Evolutionary conservation across 345 rosid species (phyloP), one percentile per base, ranked within the genome.

Genomic region (Murraya koenigii): DNA sequence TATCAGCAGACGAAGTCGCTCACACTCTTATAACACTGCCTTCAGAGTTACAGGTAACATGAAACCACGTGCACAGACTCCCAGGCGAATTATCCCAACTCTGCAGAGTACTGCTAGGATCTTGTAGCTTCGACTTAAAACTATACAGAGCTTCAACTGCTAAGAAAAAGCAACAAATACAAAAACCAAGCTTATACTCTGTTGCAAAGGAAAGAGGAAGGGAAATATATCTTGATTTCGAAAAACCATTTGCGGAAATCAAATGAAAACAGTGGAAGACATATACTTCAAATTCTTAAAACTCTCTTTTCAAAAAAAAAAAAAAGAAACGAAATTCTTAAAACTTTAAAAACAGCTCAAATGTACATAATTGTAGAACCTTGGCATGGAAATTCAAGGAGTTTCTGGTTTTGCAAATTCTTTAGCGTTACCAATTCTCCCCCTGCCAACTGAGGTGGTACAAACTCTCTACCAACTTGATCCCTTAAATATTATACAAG

Each of bases 51-150:
- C 88, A 82, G 22, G 88, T 85, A 49, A 85, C 78, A 66, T 85
- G 88, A 81, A 85, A 85, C 88, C 88, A 85, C 6, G 86, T 83
- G 69, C 88, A 85, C 5, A 86, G 86, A 67, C 74, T 85, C 22
- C 70, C 81, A 69, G 80, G 84, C 10, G 79, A 76, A 49, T 78
- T 81, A 74, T 85, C 86, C 88, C 88, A 85, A 74, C 88, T 85
- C 81, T 83, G 86, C 72, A 85, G 77, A 62, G 74, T 81, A 55
- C 71, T 66, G 65, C 59, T 72, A 56, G 88, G 88, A 79, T 85
- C 88, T 35, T 6, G 49, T 55, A 85, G 74, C 71, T 85, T 82
- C 39, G 79, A 19, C 25, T 80, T 62, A 19, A 83, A 79, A 80
- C 33, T 74, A 52, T 74, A 75, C 81, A 83, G 76, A 17, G 88